Evolutionary conservation across 768 basidiomycete genomes (phyloP).

Genomic region (Kwoniella newhampshirensis): DNA sequence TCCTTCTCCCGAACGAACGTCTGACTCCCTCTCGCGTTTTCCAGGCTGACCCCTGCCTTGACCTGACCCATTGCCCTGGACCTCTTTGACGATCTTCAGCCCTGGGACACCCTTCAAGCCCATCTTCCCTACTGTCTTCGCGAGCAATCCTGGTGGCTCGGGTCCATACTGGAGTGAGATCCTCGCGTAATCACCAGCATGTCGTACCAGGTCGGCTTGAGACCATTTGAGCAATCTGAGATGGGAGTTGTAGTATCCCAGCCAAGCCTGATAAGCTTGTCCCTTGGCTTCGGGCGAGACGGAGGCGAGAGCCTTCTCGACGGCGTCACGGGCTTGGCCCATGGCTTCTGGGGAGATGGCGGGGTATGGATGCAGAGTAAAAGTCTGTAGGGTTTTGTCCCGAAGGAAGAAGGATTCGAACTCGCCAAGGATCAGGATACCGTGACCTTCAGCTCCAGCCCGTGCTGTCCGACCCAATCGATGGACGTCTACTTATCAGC

Average conservation of each 20-base stretch:
- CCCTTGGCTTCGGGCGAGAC: conserved; percentile 57
- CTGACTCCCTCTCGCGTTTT: background rate
- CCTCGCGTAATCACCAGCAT: conserved; percentile 53
- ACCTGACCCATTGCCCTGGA: conserved; percentile 9
- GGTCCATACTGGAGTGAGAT: conserved; percentile 46
- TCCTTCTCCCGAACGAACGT: too few species aligned
- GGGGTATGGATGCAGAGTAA: conserved; percentile 56
- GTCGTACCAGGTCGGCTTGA: conserved; percentile 55
- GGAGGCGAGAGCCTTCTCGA: conserved; percentile 47
- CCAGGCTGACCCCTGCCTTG: conserved; percentile 14
- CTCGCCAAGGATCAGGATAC: conserved; percentile 61
- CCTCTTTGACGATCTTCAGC: conserved; percentile 43
- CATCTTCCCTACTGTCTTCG: conserved; percentile 60
- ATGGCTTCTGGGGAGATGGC: conserved; percentile 11
- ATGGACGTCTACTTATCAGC: conserved; percentile 51
- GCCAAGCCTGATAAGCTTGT: conserved; percentile 59
- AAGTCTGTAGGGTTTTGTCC: conserved; percentile 54
- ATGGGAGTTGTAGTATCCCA: conserved; percentile 62
- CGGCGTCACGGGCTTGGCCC: conserved; percentile 8
- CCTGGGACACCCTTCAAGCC: conserved; percentile 55
- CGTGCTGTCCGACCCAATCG: conserved; percentile 56
- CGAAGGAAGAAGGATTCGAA: conserved; percentile 60
- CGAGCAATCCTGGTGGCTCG: conserved; percentile 55
- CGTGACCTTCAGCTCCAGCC: conserved; percentile 57
- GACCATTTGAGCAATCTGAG: conserved; percentile 55